phyloP scores from a whole-genome alignment of 2,329 filamentous ascomycete species.

The Onygena corvina region DNA sequence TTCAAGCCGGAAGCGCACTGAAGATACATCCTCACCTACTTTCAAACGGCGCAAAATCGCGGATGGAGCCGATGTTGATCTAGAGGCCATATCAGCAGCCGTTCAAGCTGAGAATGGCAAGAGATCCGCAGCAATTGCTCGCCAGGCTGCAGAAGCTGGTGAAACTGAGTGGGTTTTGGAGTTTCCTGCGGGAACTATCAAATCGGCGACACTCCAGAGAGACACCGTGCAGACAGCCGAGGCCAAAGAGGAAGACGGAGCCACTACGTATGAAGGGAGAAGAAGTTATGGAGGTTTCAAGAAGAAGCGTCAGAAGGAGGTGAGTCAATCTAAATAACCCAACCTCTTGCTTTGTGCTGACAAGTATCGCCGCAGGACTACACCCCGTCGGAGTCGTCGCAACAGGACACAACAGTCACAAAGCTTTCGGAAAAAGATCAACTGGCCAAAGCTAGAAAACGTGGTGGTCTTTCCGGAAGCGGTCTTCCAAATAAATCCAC shows the following conservation, averaged over 20 bases:
- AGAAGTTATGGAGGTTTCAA: conserved; percentile 31
- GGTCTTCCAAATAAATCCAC: neutral
- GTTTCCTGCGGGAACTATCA: conserved; percentile 19
- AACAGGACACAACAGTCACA: neutral
- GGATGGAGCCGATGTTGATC: conserved; percentile 22
- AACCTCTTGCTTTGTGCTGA: too few species aligned
- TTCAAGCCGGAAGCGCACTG: conserved; percentile 36
- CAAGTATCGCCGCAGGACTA: neutral
- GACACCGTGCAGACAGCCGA: neutral
- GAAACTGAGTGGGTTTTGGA: conserved; percentile 36
- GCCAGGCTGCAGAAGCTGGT: conserved; percentile 33
- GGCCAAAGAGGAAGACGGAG: conserved; percentile 18
- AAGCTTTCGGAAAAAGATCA: neutral
- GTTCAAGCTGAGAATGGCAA: conserved; percentile 33
- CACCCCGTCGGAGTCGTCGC: neutral
- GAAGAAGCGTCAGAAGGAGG: conserved; percentile 19
- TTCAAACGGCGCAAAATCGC: conserved; percentile 28
- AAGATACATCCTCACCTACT: conserved; percentile 24
- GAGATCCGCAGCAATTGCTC: conserved; percentile 29
- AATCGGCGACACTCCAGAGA: conserved; percentile 2
- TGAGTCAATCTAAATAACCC: too few species aligned
- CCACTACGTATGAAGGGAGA: conserved; percentile 23
- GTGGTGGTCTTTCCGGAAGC: too few species aligned
- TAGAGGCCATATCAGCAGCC: conserved; percentile 31
- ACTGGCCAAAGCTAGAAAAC: too few species aligned